These are phyloP conservation scores for Cicer bijugum DNA, from an alignment of 306 rosid genomes.

Conservation along the genomic window DNA sequence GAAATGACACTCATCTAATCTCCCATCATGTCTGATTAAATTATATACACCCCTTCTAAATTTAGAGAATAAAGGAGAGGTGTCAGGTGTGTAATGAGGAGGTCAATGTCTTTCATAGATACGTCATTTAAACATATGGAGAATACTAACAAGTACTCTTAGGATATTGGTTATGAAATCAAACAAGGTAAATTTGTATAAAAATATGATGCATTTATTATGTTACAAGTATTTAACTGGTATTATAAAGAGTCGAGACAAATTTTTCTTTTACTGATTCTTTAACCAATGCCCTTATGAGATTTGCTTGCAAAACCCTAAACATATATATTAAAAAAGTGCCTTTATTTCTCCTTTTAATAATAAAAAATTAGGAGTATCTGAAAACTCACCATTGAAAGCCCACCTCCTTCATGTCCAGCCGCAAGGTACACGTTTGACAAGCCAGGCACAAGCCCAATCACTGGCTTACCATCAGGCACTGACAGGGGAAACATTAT, in stretches of 20 bases:
- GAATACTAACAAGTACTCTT: too few species aligned
- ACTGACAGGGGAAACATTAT: constrained; percentile 54
- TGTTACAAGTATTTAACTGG: too few species aligned
- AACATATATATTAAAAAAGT: background rate
- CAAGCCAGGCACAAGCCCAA: constrained; percentile 82
- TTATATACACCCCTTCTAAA: background rate
- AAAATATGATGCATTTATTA: too few species aligned
- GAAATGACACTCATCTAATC: background rate
- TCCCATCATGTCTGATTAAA: background rate
- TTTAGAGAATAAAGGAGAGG: background rate
- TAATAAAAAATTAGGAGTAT: constrained; percentile 28
- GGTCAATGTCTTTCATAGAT: background rate
- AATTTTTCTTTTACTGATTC: too few species aligned
- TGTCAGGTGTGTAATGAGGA: background rate
- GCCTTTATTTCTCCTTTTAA: background rate
- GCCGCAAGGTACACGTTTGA: constrained; percentile 83
- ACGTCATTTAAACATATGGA: background rate
- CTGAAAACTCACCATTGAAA: constrained; percentile 68
- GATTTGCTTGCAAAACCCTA: too few species aligned
- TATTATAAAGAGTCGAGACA: too few species aligned
- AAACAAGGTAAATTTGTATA: too few species aligned
- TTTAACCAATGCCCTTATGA: too few species aligned
- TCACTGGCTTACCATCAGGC: constrained; percentile 90
- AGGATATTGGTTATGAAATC: too few species aligned
- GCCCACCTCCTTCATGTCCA: constrained; percentile 95